Conservation (phyloP, 768 basidiomycete species). For the Lactarius deliciosus region DNA sequence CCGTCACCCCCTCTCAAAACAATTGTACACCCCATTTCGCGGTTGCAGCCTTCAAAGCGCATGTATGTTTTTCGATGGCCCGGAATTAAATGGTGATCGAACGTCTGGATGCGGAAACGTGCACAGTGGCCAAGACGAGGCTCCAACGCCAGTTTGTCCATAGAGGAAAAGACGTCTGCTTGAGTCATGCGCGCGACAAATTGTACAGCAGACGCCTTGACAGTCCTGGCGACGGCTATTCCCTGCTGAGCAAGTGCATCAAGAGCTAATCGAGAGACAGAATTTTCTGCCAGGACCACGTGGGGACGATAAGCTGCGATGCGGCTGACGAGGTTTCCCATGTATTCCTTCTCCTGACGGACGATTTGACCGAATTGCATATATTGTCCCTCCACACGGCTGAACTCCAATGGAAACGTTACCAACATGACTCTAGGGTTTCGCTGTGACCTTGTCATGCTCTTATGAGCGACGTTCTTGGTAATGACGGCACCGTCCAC, state of each 20-base stretch:
- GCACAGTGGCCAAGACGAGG: slow-evolving; percentile 87
- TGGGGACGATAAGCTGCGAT: slow-evolving; percentile 92
- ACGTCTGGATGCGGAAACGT: slow-evolving; percentile 86
- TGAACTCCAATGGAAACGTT: slow-evolving; percentile 92
- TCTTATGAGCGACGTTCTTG: slow-evolving; percentile 96
- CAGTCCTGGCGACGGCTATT: slow-evolving; percentile 86
- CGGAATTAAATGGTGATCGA: slow-evolving; percentile 92
- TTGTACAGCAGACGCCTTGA: slow-evolving; percentile 84
- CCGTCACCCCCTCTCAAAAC: slow-evolving; percentile 85
- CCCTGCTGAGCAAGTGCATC: slow-evolving; percentile 82
- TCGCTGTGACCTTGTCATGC: slow-evolving; percentile 77
- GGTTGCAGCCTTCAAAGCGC: slow-evolving; percentile 95
- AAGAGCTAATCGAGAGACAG: slow-evolving; percentile 86
- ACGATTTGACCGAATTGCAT: slow-evolving; percentile 89
- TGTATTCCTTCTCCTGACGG: slow-evolving; percentile 90
- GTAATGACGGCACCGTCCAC: slow-evolving; percentile 96
- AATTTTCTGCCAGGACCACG: slow-evolving; percentile 87
- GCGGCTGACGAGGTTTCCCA: slow-evolving; percentile 81
- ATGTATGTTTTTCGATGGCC: slow-evolving; percentile 93
- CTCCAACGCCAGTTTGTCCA: slow-evolving; percentile 89
- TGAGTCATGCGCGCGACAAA: slow-evolving; percentile 93
- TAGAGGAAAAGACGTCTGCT: slow-evolving; percentile 91
- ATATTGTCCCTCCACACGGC: slow-evolving; percentile 89
- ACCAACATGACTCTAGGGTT: slow-evolving; percentile 96
- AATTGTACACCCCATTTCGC: slow-evolving; percentile 93